Base-by-base conservation (phyloP, 2,329 filamentous ascomycete species). In the Chaetomium sp. region DNA sequence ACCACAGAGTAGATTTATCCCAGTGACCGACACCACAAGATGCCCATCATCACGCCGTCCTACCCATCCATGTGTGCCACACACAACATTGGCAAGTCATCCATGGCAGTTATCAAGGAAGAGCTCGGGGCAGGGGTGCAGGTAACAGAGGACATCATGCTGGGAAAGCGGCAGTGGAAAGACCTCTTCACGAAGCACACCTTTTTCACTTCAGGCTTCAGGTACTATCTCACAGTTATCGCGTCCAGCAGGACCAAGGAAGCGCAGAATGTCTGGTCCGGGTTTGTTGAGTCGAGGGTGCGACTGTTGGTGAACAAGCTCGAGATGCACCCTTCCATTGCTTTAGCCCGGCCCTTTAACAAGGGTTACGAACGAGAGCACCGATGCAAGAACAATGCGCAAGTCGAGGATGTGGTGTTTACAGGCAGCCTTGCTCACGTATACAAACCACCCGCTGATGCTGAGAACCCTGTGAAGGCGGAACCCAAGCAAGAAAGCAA, bases 11-110 rank as follows among this genome's bases (percentile, higher is more conserved):
- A 89, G 79, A 76, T 91, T 35, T 95, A 95, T 70, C 84, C 84
- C 58, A 81, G 83, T 53, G 94, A 97, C 70, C 82, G 82, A 44
- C 88, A 84, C 62, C 92, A 97, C 71, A 76, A 96, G 52, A 99
- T 99, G 94, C 94, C 94, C 34, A 89, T 99, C 71, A 97, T 99
- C 67, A 99, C 94, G 1, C 94, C 94, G 1, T 91, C 94, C 1
- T 97, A 96, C 69, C 94, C 94, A 2, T 95, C 91, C 49, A 97
- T 96, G 91, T 97, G 94, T 70, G 87, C 94, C 1, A 97, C 94
- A 0, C 94, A 95, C 75, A 97, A 96, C 66, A 86, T 99, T 58
- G 91, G 88, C 3, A 78, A 82, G 61, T 97, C 92, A 1, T 95
- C 91, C 1, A 89, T 91, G 75, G 76, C 81, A 6, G 84, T 96